Evolutionary conservation across 768 basidiomycete genomes (phyloP).

Genomic region (Suillus plorans): DNA sequence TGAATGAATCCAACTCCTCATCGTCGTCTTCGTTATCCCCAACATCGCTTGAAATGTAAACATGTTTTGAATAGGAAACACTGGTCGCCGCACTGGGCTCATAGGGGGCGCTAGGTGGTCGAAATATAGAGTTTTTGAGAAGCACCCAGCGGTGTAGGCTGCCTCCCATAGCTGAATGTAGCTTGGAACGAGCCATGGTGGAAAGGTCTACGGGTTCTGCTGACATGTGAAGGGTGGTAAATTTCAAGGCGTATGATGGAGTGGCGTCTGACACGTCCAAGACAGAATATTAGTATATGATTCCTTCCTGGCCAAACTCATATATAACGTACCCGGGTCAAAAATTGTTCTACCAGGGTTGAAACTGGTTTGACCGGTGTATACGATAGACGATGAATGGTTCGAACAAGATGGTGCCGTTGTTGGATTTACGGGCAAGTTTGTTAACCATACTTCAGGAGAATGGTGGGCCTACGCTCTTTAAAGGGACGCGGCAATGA

Average conservation of each 20-base stretch:
- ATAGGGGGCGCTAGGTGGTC: conserved; percentile 45
- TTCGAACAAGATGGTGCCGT: conserved; percentile 86
- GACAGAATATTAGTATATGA: conserved; percentile 8
- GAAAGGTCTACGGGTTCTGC: conserved; percentile 51
- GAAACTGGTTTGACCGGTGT: conserved; percentile 48
- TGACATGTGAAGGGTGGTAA: conserved; percentile 40
- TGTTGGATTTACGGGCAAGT: conserved; percentile 76
- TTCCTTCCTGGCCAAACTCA: too few relatives aligned
- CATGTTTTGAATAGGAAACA: conserved; percentile 32
- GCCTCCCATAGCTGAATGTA: conserved; percentile 59
- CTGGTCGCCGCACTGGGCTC: conserved; percentile 22
- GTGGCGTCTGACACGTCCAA: conserved; percentile 20
- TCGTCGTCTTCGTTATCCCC: conserved; percentile 50
- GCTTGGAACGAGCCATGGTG: conserved; percentile 69
- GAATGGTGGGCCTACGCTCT: conserved; percentile 28
- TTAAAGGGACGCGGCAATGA: conserved; percentile 23
- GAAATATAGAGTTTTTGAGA: conserved; percentile 79
- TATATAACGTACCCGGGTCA: conserved; percentile 19
- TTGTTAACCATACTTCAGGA: conserved; percentile 75
- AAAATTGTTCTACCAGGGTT: conserved; percentile 22
- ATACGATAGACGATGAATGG: conserved; percentile 87
- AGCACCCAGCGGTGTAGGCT: conserved; percentile 87
- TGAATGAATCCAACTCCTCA: conserved; percentile 63
- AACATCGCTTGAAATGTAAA: conserved; percentile 38
- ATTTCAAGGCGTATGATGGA: conserved; percentile 8